Percentiles rank a stretch among this genome's conserved stretches.
Conservation (phyloP, 2,329 filamentous ascomycete genomes). For the Alternaria alternata region DNA sequence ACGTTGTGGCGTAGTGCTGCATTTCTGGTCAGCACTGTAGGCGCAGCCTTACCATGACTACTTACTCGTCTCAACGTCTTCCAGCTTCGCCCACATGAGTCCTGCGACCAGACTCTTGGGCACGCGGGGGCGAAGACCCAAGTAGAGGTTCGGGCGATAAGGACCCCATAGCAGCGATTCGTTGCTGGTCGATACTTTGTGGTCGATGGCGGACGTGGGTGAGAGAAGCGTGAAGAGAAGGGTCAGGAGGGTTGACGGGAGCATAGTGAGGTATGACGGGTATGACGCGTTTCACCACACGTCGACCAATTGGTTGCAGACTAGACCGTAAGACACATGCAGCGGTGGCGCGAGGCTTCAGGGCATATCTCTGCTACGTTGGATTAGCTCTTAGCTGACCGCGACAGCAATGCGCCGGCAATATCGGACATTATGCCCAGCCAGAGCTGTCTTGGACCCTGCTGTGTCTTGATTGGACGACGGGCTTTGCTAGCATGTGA, state of each 20-base stretch:
- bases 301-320: conserved; percentile 3
- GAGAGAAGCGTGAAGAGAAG: conserved; percentile 25
- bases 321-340: conserved; percentile 10
- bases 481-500: background rate
- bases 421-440: conserved; percentile 9
- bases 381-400: conserved; percentile 5
- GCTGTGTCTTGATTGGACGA: conserved; percentile 9
- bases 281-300: conserved; percentile 19
- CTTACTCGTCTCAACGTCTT: conserved; percentile 79
- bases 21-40: conserved; percentile 13
- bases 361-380: conserved; percentile 15
- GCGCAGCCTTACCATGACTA: conserved; percentile 15
- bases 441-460: conserved; percentile 7
- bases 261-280: conserved; percentile 22
- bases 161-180: conserved; percentile 93
- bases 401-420: conserved; percentile 13
- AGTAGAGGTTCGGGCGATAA: conserved; percentile 92
- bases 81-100: conserved; percentile 86
- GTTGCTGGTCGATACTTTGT: conserved; percentile 59
- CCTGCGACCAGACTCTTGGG: conserved; percentile 81
- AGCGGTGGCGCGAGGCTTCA: conserved; percentile 8
- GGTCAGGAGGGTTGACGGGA: conserved; percentile 28
- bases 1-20: conserved; percentile 85
- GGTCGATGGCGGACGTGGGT: conserved; percentile 19
- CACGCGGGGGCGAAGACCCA: conserved; percentile 82